A percentile compares a stretch with the other conserved stretches of the same genome.
Conservation (phyloP, 2,329 filamentous ascomycete genomes). For the Paecilomyces sp. region DNA sequence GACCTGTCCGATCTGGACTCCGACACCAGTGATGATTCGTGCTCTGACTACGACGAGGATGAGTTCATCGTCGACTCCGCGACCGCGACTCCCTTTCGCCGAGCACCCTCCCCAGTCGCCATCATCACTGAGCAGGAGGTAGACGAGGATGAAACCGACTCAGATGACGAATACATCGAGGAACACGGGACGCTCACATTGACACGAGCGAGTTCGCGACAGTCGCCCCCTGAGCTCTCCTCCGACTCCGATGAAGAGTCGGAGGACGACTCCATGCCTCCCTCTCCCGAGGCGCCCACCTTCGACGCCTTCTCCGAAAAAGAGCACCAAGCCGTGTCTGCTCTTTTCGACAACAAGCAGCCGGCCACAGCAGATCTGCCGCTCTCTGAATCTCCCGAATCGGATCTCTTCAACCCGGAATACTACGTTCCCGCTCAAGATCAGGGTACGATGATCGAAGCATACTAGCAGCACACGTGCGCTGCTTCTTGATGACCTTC, state of each 20-base stretch:
- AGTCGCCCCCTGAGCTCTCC: constrained; percentile 63
- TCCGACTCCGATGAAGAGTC: constrained; percentile 58
- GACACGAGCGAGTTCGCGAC: constrained; percentile 61
- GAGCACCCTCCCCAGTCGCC: constrained; percentile 24
- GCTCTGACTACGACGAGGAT: constrained; percentile 41
- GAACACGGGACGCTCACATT: constrained; percentile 56
- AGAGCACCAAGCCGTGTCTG: constrained; percentile 39
- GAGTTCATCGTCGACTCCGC: constrained; percentile 13
- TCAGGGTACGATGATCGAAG: constrained; percentile 41
- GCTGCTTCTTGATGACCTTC: constrained; percentile 9
- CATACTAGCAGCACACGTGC: constrained; percentile 31
- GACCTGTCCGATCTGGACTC: constrained; percentile 53
- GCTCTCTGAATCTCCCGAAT: constrained; percentile 27
- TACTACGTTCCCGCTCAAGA: constrained; percentile 42
- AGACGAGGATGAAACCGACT: constrained; percentile 26
- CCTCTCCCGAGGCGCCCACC: constrained; percentile 53
- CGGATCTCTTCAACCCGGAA: constrained; percentile 40
- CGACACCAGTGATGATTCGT: constrained; percentile 36
- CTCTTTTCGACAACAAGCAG: constrained; percentile 26
- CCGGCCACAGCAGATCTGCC: constrained; percentile 11
- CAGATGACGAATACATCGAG: constrained; percentile 44
- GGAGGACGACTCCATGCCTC: constrained; percentile 67
- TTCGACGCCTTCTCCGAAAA: constrained; percentile 57
- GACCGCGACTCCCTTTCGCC: constrained; percentile 13
- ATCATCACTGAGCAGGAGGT: constrained; percentile 22